Base-by-base conservation (phyloP, 345 rosid genomes). In the Sonneratia caseolaris region DNA sequence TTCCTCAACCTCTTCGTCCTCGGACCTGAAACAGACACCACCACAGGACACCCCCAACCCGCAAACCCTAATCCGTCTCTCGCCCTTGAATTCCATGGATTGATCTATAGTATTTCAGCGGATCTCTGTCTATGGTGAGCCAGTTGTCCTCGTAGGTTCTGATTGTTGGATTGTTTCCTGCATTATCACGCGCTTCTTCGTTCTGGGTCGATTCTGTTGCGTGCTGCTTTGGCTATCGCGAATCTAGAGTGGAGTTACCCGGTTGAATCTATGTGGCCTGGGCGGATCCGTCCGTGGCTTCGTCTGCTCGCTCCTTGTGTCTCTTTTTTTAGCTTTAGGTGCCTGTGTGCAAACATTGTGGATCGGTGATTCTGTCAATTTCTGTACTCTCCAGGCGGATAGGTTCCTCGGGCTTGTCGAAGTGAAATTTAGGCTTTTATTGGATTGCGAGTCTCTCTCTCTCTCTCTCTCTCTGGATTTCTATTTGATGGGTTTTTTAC, bases 61-160 rank as follows among this genome's bases (percentile, higher is more conserved):
- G 45, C 7, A 13, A 37, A 66, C 69, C 69, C 69, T 66, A 66
- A 66, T 66, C 68, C 14, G 21, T 40, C 45, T 43, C 45, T 14
- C 68, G 2, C 69, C 27, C 47, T 66, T 16, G 1, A 18, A 66
- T 16, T 15, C 38, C 24, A 66, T 66, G 69, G 69, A 16, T 40
- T 66, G 69, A 66, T 66, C 22, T 14, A 37, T 66, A 47, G 21
- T n/a, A 7, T 18, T 22, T 15, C 48, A 16, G 48, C 47, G 48
- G 68, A 37, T 66, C 69, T 27, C 32, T 21, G 42, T 37, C 48
- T 40, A 47, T 48, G 69, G 69, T 66, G 47, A 66, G 69, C 38
- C 42, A 5, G 8, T 24, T 35, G 42, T 32, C 48, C 13, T 40
- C 21, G 27, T 56, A 5, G 62, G n/a, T 56, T 56, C 62, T 27